Percentiles rank a stretch among this genome's conserved stretches.
Conservation (phyloP, 2,329 filamentous ascomycete genomes). For the Penicillium corylophilum region DNA sequence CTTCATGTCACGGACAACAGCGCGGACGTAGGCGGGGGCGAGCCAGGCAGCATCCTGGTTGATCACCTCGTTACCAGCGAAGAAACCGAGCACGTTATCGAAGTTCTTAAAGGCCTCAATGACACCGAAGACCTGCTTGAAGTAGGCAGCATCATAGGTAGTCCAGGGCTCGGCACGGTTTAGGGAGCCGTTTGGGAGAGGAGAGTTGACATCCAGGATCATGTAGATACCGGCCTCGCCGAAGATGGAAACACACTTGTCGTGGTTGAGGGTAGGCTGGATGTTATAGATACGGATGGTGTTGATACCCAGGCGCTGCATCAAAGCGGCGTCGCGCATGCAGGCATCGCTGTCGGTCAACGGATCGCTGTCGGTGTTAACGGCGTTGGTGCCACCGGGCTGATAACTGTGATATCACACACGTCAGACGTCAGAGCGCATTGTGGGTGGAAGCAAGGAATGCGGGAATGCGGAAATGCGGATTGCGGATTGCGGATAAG, state of each 20-base stretch:
- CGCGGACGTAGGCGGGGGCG: constrained; percentile 60
- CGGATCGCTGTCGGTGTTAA: constrained; percentile 55
- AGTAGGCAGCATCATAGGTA: constrained; percentile 57
- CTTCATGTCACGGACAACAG: constrained; percentile 66
- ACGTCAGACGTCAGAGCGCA: constrained; percentile 3
- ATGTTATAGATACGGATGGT: constrained; percentile 66
- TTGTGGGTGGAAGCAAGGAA: not conserved
- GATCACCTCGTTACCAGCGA: constrained; percentile 68
- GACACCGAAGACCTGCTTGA: constrained; percentile 60
- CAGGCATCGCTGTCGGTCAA: constrained; percentile 59
- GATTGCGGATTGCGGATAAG: not conserved
- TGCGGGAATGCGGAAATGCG: not conserved
- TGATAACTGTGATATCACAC: constrained; percentile 52
- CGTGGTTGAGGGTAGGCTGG: constrained; percentile 59
- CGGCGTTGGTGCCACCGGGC: constrained; percentile 60
- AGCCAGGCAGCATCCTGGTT: constrained; percentile 57
- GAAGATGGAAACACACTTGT: constrained; percentile 63
- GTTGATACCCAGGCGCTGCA: constrained; percentile 63
- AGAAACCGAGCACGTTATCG: constrained; percentile 66
- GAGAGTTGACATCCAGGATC: constrained; percentile 65
- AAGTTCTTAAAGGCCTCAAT: constrained; percentile 67
- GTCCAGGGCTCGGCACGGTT: constrained; percentile 56
- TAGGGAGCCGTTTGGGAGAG: constrained; percentile 55
- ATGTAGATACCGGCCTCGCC: constrained; percentile 66
- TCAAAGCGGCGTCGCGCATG: constrained; percentile 62